Conservation (phyloP, 2,329 filamentous ascomycete species). For the Aschersonia sp. region DNA sequence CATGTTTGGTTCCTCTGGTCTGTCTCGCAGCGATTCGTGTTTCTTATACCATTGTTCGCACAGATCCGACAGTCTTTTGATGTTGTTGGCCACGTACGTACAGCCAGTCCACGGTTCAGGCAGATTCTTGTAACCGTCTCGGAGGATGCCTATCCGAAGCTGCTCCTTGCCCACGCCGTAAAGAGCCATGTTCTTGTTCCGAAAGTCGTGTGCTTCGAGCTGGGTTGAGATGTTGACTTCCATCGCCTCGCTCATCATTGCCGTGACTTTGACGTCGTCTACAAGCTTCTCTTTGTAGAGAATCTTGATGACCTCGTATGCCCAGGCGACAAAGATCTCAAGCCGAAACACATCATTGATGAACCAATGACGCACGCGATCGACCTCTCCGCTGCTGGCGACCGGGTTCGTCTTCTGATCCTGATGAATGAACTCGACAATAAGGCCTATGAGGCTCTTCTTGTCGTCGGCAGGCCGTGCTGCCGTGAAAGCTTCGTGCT, state of each 20-base stretch:
- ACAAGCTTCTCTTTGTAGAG: conserved; percentile 48
- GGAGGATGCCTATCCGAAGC: conserved; percentile 49
- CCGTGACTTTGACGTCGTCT: conserved; percentile 37
- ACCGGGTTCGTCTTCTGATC: conserved; percentile 58
- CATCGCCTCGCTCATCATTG: conserved; percentile 52
- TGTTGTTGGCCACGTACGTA: conserved; percentile 44
- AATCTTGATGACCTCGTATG: conserved; percentile 61
- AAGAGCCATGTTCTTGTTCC: conserved; percentile 48
- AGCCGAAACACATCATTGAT: conserved; percentile 59
- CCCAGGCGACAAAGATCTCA: conserved; percentile 65
- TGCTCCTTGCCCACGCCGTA: conserved; percentile 62
- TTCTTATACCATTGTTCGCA: conserved; percentile 39
- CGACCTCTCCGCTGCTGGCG: conserved; percentile 52
- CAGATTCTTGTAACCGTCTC: conserved; percentile 50
- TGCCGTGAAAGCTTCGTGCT: conserved; percentile 56
- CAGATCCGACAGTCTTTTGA: conserved; percentile 44
- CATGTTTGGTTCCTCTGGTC: conserved; percentile 15
- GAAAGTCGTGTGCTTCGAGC: conserved; percentile 51
- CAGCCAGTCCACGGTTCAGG: conserved; percentile 79
- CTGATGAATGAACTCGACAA: conserved; percentile 63
- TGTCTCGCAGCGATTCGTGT: conserved; percentile 20
- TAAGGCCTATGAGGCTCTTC: conserved; percentile 57
- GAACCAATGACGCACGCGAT: conserved; percentile 77
- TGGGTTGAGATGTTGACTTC: conserved; percentile 45
- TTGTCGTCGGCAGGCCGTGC: conserved; percentile 44